These are phyloP conservation scores for Margaritispora aquatica DNA, from an alignment of 495 filamentous ascomycete species.

Conservation along the genomic window DNA sequence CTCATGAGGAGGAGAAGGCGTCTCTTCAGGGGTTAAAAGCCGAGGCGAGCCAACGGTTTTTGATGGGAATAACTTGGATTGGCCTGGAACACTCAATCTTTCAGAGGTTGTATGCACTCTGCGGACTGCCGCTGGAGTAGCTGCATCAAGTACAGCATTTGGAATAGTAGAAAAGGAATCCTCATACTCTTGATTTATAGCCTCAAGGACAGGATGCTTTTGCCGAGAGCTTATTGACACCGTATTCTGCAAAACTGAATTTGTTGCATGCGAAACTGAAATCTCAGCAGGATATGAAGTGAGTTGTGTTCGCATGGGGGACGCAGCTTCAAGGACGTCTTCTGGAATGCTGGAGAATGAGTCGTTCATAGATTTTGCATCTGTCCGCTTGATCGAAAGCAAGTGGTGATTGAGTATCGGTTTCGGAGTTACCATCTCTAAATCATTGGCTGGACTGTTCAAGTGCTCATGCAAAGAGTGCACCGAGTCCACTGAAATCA, in stretches of 20 bases:
- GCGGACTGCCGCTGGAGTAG: conserved; percentile 34
- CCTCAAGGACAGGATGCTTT: not conserved
- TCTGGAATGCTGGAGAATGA: conserved; percentile 46
- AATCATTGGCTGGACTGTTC: conserved; percentile 17
- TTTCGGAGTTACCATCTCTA: conserved; percentile 2
- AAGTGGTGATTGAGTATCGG: conserved; percentile 1
- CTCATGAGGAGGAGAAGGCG: conserved; percentile 39
- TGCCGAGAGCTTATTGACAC: conserved; percentile 9
- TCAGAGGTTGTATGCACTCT: not conserved
- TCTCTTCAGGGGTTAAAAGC: conserved; percentile 49
- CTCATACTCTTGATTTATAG: conserved; percentile 28
- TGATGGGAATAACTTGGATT: not conserved
- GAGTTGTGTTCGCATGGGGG: conserved; percentile 31
- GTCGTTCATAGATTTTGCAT: conserved; percentile 31
- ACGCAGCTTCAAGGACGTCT: conserved; percentile 39
- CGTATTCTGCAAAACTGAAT: no score
- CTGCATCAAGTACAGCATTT: conserved; percentile 37
- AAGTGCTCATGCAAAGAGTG: conserved; percentile 22
- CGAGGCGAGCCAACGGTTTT: conserved; percentile 14
- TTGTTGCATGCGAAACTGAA: no score
- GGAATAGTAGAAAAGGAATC: conserved; percentile 49
- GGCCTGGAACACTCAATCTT: conserved; percentile 6
- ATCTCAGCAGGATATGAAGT: conserved; percentile 14
- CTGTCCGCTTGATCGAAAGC: not conserved
- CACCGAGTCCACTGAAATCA: conserved; percentile 28